phyloP scores from a whole-genome alignment of 1,139 yeast species.

The Taiozyma sp. region DNA sequence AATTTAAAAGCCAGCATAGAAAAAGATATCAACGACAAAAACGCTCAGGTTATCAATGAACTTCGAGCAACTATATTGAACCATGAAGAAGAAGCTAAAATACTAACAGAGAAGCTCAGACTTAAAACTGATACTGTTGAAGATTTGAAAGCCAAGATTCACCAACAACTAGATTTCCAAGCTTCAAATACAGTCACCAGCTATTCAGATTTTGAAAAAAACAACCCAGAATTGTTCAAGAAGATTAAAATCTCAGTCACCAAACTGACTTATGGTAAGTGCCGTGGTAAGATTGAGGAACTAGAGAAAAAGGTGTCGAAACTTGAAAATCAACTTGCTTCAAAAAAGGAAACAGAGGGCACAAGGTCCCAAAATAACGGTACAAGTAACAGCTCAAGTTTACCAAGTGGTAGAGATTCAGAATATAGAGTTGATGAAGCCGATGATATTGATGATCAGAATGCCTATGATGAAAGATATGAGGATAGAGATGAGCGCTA shows the following conservation, averaged over 20 bases:
- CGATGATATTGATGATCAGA: neutral
- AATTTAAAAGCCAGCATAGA: neutral
- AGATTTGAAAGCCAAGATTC: neutral
- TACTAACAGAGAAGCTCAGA: neutral
- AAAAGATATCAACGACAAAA: constrained; percentile 1
- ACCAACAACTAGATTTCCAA: neutral
- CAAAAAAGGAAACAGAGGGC: neutral
- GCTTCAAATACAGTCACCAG: neutral
- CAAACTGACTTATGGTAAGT: neutral
- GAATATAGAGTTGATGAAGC: neutral
- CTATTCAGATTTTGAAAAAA: constrained; percentile 3
- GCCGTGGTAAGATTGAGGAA: neutral
- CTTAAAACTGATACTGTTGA: neutral
- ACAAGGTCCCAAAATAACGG: neutral
- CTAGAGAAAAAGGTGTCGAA: neutral
- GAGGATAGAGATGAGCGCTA: neutral
- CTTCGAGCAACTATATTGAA: neutral
- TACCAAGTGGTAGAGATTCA: neutral
- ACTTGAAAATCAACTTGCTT: neutral
- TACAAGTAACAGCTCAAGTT: neutral
- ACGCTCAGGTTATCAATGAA: neutral
- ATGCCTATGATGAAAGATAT: neutral
- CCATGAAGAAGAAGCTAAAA: neutral
- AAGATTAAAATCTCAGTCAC: constrained; percentile 1
- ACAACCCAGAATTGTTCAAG: constrained; percentile 1